Percentiles rank a stretch among this genome's conserved stretches.
Evolutionary conservation across 768 basidiomycete species (phyloP).

Genomic region (Gymnopilus junonius): DNA sequence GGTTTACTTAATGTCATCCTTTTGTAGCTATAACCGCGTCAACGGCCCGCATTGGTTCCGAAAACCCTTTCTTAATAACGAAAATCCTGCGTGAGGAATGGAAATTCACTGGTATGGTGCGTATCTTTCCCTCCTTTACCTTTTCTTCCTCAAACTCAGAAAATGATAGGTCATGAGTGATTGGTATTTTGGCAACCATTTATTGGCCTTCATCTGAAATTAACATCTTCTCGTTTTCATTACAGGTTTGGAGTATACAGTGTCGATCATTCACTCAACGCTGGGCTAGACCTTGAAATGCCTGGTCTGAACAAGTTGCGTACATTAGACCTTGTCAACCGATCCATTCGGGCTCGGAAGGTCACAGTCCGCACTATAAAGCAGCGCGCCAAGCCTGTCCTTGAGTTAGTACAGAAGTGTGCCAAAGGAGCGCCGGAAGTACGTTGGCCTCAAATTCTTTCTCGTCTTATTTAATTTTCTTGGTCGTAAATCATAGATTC

Average conservation of each 20-base stretch:
- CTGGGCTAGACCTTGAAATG: constrained; percentile 85
- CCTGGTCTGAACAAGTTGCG: constrained; percentile 80
- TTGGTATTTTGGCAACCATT: constrained; percentile 52
- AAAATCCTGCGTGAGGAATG: constrained; percentile 72
- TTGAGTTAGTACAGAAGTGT: constrained; percentile 72
- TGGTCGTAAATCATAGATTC: constrained; percentile 42
- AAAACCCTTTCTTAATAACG: constrained; percentile 61
- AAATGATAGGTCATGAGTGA: constrained; percentile 72
- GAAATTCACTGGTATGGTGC: constrained; percentile 66
- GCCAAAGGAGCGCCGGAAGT: constrained; percentile 71
- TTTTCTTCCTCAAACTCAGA: not conserved
- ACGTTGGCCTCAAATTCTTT: constrained; percentile 6
- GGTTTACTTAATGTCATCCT: not conserved
- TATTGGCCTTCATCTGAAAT: not conserved
- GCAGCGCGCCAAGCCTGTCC: constrained; percentile 65
- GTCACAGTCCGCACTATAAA: constrained; percentile 67
- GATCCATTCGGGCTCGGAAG: constrained; percentile 65
- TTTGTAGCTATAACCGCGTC: constrained; percentile 68
- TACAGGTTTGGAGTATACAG: constrained; percentile 71
- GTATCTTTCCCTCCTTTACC: constrained; percentile 8
- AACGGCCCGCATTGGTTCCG: constrained; percentile 77
- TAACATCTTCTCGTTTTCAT: not conserved
- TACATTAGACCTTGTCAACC: constrained; percentile 65
- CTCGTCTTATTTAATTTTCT: not conserved
- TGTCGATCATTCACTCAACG: constrained; percentile 65